These are phyloP conservation scores for Sporothrix humicola DNA, from an alignment of 2,329 filamentous ascomycete species.

Conservation along the genomic window DNA sequence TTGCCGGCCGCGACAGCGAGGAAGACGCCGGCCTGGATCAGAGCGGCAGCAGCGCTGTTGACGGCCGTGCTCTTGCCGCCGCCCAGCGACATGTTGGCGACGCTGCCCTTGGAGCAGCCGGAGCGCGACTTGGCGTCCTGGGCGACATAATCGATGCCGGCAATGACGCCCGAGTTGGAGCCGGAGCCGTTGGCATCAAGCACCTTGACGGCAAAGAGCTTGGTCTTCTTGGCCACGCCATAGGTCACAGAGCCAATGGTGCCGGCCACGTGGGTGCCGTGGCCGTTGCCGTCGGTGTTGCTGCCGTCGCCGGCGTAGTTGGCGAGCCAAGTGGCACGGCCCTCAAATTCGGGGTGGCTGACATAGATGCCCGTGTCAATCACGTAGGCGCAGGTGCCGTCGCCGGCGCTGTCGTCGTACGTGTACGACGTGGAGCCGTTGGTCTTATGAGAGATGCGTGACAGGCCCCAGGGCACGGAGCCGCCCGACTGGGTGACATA, in stretches of 20 bases:
- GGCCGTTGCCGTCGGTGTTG: conserved; percentile 52
- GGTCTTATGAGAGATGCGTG: conserved; percentile 41
- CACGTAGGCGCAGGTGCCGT: conserved; percentile 46
- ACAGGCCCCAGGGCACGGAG: conserved; percentile 42
- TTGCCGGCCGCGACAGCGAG: conserved; percentile 64
- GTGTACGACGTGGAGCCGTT: conserved; percentile 40
- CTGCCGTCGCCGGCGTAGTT: conserved; percentile 48
- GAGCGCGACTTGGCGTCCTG: conserved; percentile 45
- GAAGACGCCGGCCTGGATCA: conserved; percentile 56
- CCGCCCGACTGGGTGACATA: conserved; percentile 39
- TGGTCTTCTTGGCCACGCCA: conserved; percentile 57
- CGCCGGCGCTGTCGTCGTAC: conserved; percentile 43
- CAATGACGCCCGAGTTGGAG: conserved; percentile 50
- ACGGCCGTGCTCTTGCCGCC: conserved; percentile 53
- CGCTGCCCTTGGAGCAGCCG: conserved; percentile 51
- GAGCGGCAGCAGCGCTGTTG: conserved; percentile 57
- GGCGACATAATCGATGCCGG: conserved; percentile 52
- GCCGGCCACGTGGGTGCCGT: conserved; percentile 56
- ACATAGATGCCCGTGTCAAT: conserved; percentile 57
- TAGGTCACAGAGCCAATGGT: conserved; percentile 52
- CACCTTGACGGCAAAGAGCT: conserved; percentile 40
- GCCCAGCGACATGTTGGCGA: conserved; percentile 64
- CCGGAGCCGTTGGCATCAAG: conserved; percentile 49
- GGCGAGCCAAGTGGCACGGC: conserved; percentile 49
- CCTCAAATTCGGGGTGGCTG: conserved; percentile 51